phyloP scores from a whole-genome alignment of 1,139 yeast species.

The Petasospora fabianii region DNA sequence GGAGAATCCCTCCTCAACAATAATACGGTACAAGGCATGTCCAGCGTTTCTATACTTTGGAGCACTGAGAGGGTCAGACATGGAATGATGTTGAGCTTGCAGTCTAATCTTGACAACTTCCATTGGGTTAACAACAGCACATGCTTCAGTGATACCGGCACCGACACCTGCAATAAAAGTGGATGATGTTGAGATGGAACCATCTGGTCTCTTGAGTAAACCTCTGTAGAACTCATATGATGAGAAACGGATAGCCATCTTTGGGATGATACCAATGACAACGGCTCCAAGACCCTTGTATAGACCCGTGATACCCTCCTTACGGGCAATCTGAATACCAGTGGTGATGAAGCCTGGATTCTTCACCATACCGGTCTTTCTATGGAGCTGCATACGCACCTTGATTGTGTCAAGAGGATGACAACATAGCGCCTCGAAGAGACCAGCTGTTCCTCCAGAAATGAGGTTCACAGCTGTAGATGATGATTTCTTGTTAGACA shows the following conservation, averaged over 20 bases:
- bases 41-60: conserved; percentile 93
- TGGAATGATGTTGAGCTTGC: conserved; percentile 92
- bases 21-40: conserved; percentile 81
- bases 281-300: conserved; percentile 98
- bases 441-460: conserved; percentile 97
- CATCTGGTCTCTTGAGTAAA: conserved; percentile 58
- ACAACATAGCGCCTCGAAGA: conserved; percentile 93
- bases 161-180: conserved; percentile 94
- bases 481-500: conserved; percentile 27
- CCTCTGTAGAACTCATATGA: conserved; percentile 88
- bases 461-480: conserved; percentile 68
- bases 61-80: conserved; percentile 61
- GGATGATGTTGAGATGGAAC: conserved; percentile 62
- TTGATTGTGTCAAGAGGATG: conserved; percentile 95
- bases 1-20: conserved; percentile 85
- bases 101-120: conserved; percentile 94
- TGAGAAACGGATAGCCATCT: conserved; percentile 95
- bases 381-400: conserved; percentile 92
- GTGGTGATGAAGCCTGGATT: conserved; percentile 85
- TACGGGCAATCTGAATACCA: conserved; percentile 70
- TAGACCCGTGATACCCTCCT: conserved; percentile 81
- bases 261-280: conserved; percentile 94
- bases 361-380: conserved; percentile 54
- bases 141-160: conserved; percentile 97
- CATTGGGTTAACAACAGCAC: conserved; percentile 91